Evolutionary conservation across 2,329 filamentous ascomycete species (phyloP), one percentile per base, ranked within the genome.

Genomic region (Lecanicillium sp.): DNA sequence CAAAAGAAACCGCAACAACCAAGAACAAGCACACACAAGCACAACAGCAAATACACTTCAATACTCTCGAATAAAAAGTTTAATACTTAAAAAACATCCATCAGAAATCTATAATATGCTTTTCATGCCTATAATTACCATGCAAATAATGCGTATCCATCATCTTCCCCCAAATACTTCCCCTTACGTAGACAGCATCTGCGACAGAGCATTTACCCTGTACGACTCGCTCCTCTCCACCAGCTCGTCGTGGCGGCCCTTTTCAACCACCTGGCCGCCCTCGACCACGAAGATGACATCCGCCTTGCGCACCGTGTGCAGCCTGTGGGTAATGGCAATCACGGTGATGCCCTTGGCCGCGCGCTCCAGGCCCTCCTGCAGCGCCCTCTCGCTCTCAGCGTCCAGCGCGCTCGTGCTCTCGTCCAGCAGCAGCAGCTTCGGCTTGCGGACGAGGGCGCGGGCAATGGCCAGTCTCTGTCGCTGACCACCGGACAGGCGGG

Each of bases 351-450:
- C 74, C 40, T 68, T 68, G 2, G 72, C 71, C 0, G 72, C 78
- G 51, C 66, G 71, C 63, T 86, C 80, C 36, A 89, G 67, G 0
- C 81, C 83, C 21, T 84, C 74, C 48, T 87, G 78, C 20, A 94
- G 74, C 9, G 83, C 65, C 5, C 72, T 70, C 43, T 87, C 84
- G 42, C 78, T 84, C 58, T 83, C 82, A 0, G 79, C 78, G 57
- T 94, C 88, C 3, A 95, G 72, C 3, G 84, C 85, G 35, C 81
- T 86, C 0, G 88, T 94, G 24, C 86, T 86, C 69, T 94, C 88
- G 57, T 95, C 89, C 1, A 94, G 72, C 32, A 95, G 77, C 15
- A 94, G 65, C 1, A 94, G 72, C 39, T 83, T 75, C 0, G 88
- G 88, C 52, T 79, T 75, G 0, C 87, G 77, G 3, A 90, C 75